phyloP scores from a whole-genome alignment of 2,329 filamentous ascomycete genomes.

The Epichloe typhina region DNA sequence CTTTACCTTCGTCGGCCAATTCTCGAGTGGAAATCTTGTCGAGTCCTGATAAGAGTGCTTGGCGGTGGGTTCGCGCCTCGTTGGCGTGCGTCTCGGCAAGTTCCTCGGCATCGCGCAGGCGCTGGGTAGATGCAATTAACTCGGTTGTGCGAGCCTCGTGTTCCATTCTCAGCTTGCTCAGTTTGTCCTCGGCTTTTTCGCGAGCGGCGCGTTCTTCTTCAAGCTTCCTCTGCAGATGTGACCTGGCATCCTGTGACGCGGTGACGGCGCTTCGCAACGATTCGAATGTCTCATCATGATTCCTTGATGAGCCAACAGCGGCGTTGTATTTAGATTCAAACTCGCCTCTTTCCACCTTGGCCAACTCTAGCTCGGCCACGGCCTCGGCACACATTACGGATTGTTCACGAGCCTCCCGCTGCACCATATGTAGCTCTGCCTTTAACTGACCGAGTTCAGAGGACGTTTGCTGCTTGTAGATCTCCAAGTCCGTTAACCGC shows the following conservation, averaged over 20 bases:
- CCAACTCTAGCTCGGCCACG: slow-evolving; percentile 55
- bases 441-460: slow-evolving; percentile 77
- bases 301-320: slow-evolving; percentile 51
- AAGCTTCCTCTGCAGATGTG: slow-evolving; percentile 65
- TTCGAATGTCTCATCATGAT: slow-evolving; percentile 57
- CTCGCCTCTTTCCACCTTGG: slow-evolving; percentile 80
- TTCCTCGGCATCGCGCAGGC: slow-evolving; percentile 75
- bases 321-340: slow-evolving; percentile 56
- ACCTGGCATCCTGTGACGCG: slow-evolving; percentile 65
- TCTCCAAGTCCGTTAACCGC: slow-evolving; percentile 72
- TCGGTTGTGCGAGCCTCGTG: slow-evolving; percentile 72
- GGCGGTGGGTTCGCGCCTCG: slow-evolving; percentile 75
- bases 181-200: slow-evolving; percentile 62
- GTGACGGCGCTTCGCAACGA: slow-evolving; percentile 66
- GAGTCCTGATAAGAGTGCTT: slow-evolving; percentile 70
- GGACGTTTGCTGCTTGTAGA: slow-evolving; percentile 69
- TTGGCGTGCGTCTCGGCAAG: slow-evolving; percentile 74
- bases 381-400: slow-evolving; percentile 67
- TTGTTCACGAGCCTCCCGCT: slow-evolving; percentile 69
- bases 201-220: slow-evolving; percentile 69
- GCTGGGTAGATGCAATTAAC: slow-evolving; percentile 58
- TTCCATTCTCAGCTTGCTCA: slow-evolving; percentile 65
- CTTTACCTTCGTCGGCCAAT: slow-evolving; percentile 30
- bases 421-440: slow-evolving; percentile 68
- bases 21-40: slow-evolving; percentile 55